A percentile compares a stretch with the other conserved stretches of the same genome.
phyloP scores from a whole-genome alignment of 2,329 filamentous ascomycete species.

The Fusarium abutilonis region DNA sequence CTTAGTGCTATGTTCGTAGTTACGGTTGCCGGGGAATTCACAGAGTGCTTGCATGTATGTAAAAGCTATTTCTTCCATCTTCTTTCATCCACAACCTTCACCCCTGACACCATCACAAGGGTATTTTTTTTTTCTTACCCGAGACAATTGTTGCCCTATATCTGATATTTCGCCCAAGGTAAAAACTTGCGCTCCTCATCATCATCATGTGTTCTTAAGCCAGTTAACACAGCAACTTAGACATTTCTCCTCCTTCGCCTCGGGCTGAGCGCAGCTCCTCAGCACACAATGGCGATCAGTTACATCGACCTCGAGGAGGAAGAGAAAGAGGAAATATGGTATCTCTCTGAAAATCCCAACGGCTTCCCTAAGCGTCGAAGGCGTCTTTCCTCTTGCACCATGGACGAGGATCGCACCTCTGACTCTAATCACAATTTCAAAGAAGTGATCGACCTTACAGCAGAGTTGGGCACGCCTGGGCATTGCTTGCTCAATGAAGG shows the following conservation, averaged over 20 bases:
- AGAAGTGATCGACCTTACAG: slow-evolving; percentile 51
- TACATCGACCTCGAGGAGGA: slow-evolving; percentile 14
- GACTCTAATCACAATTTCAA: slow-evolving; percentile 1
- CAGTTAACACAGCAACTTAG: slow-evolving; percentile 14
- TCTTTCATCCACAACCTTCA: background rate
- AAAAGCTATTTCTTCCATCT: background rate
- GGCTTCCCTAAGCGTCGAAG: slow-evolving; percentile 1
- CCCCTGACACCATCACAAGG: no score
- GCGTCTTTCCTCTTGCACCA: slow-evolving; percentile 40
- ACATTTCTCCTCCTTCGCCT: background rate
- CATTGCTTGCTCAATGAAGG: slow-evolving; percentile 29
- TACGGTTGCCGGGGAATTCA: background rate
- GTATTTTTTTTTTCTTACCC: background rate
- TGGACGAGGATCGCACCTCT: slow-evolving; percentile 20
- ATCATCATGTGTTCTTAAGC: background rate
- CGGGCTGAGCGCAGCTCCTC: slow-evolving; percentile 2
- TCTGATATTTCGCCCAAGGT: background rate
- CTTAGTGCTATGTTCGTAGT: background rate
- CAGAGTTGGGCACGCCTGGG: slow-evolving; percentile 29
- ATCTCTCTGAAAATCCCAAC: slow-evolving; percentile 27
- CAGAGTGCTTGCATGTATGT: background rate
- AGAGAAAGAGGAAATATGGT: slow-evolving; percentile 23
- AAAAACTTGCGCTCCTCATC: background rate
- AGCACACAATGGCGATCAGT: slow-evolving; percentile 14
- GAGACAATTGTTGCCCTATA: background rate